Evolutionary conservation across 2,329 filamentous ascomycete species (phyloP).

Genomic region (Camillea tinctor): DNA sequence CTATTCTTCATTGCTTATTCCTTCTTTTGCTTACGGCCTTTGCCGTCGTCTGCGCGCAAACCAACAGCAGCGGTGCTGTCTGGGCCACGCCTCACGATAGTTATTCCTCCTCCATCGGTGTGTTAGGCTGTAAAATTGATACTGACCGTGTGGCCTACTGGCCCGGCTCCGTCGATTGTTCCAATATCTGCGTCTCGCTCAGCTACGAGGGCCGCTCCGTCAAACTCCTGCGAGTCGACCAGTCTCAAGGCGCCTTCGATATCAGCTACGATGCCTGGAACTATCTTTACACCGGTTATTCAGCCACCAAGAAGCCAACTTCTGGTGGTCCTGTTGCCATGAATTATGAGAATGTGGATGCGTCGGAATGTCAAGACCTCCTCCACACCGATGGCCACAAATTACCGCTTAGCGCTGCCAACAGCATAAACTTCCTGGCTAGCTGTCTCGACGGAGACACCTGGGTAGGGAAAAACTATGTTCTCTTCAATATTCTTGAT

Average conservation of each 20-base stretch:
- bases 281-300: conserved; percentile 51
- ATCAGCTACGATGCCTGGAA: conserved; percentile 63
- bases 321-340: conserved; percentile 51
- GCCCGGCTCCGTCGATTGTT: conserved; percentile 51
- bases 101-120: conserved; percentile 57
- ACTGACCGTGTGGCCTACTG: conserved; percentile 62
- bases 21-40: conserved; percentile 1
- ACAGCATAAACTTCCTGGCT: conserved; percentile 55
- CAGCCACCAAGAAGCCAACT: conserved; percentile 45
- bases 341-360: conserved; percentile 48
- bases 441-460: conserved; percentile 45
- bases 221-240: conserved; percentile 58
- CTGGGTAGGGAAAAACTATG: conserved; percentile 53
- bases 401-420: conserved; percentile 54
- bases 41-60: conserved; percentile 8
- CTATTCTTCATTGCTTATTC: conserved; percentile 2
- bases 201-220: conserved; percentile 47
- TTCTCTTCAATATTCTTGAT: conserved; percentile 54
- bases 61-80: conserved; percentile 27
- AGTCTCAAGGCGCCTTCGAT: conserved; percentile 55
- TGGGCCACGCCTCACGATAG: conserved; percentile 54
- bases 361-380: conserved; percentile 49
- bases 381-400: conserved; percentile 48
- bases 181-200: conserved; percentile 56
- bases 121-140: conserved; percentile 60